Conservation (phyloP, 1,139 yeast genomes). For the Magnusiomyces suaveolens region DNA sequence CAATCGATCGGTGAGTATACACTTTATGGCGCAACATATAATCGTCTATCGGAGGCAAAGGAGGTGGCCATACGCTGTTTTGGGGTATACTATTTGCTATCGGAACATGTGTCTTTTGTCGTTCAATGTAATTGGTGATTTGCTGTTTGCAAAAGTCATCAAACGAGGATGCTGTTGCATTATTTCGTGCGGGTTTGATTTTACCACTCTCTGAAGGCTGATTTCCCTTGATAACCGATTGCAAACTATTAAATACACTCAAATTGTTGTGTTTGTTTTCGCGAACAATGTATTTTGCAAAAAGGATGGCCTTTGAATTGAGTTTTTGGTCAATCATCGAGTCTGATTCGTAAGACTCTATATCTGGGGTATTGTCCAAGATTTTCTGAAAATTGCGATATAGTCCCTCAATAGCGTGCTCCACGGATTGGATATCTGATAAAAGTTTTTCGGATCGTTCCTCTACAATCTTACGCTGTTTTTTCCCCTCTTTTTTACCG, state of each 20-base stretch:
- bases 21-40: constrained; percentile 56
- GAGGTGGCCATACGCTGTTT: constrained; percentile 44
- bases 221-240: not conserved
- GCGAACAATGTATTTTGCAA: constrained; percentile 1
- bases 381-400: not conserved
- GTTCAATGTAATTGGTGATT: not conserved
- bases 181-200: not conserved
- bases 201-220: not conserved
- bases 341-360: not conserved
- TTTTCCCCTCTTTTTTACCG: not conserved
- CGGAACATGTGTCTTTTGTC: not conserved
- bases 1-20: constrained; percentile 70
- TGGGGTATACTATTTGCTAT: not conserved
- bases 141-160: constrained; percentile 1
- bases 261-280: not conserved
- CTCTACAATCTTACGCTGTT: not conserved
- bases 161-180: not conserved
- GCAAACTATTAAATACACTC: not conserved
- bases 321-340: not conserved
- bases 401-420: not conserved
- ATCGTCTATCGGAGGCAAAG: constrained; percentile 57
- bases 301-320: constrained; percentile 1
- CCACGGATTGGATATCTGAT: not conserved
- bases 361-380: not conserved
- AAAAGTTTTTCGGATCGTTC: not conserved